Conservation (phyloP, 2,329 filamentous ascomycete species). For the Pyricularia pennisetigena region DNA sequence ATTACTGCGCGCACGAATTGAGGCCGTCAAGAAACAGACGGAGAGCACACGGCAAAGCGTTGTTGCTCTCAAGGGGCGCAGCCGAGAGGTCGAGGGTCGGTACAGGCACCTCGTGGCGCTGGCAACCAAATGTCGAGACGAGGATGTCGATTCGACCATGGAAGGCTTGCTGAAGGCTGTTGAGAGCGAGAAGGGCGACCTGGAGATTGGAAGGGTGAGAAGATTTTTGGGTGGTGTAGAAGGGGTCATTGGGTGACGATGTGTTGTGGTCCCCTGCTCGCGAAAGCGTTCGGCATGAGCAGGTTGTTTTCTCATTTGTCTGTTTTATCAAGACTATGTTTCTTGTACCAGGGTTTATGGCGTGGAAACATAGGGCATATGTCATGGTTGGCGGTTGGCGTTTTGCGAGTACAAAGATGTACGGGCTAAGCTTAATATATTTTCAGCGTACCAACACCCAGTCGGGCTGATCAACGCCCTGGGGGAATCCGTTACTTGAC, state of each 20-base stretch:
- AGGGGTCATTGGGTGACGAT: constrained; percentile 27
- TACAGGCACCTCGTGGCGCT: constrained; percentile 82
- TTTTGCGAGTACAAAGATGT: background rate
- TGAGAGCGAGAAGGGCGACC: constrained; percentile 71
- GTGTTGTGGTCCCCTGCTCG: background rate
- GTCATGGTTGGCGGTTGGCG: background rate
- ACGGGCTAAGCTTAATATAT: background rate
- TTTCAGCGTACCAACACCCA: background rate
- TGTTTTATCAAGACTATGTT: background rate
- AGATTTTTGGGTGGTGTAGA: constrained; percentile 76
- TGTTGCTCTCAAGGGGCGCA: constrained; percentile 63
- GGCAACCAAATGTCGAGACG: constrained; percentile 71
- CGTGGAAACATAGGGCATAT: background rate
- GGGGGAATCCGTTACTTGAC: background rate
- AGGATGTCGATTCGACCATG: constrained; percentile 70
- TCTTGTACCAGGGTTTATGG: background rate
- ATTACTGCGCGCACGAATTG: constrained; percentile 56
- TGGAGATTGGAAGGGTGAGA: constrained; percentile 67
- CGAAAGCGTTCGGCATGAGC: background rate
- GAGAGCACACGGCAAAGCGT: constrained; percentile 57
- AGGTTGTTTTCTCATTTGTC: background rate
- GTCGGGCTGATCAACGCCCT: background rate
- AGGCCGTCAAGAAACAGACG: constrained; percentile 62
- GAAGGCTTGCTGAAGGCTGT: constrained; percentile 76
- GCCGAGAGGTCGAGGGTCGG: constrained; percentile 75